Evolutionary conservation across 495 filamentous ascomycete genomes (phyloP).

Genomic region (Lepidopterella palustris): DNA sequence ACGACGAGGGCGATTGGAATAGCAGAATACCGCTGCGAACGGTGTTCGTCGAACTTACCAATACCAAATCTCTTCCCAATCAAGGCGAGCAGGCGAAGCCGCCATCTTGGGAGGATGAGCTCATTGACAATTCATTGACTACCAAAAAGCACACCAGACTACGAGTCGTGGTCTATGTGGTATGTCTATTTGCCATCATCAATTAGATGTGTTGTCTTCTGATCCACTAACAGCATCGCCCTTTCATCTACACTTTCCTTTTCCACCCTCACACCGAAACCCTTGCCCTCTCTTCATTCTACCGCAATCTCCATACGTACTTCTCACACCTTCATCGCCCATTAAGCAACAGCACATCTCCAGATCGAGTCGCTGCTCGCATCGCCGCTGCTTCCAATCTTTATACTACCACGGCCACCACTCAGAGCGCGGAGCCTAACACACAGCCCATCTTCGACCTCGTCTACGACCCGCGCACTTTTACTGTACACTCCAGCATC

Average conservation of each 20-base stretch:
- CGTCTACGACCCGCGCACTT: slow-evolving; percentile 69
- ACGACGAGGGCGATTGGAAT: slow-evolving; percentile 33
- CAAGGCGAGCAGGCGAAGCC: slow-evolving; percentile 2
- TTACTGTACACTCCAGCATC: slow-evolving; percentile 76
- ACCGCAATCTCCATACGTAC: slow-evolving; percentile 75
- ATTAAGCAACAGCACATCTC: slow-evolving; percentile 59
- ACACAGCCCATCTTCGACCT: slow-evolving; percentile 68
- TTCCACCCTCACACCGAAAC: slow-evolving; percentile 66
- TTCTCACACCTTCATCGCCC: slow-evolving; percentile 70
- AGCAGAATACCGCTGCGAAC: slow-evolving; percentile 46
- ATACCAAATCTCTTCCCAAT: not conserved
- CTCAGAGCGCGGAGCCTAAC: slow-evolving; percentile 26
- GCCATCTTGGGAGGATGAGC: slow-evolving; percentile 4
- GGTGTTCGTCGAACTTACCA: slow-evolving; percentile 40
- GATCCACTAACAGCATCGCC: slow-evolving; percentile 47
- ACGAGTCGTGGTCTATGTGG: slow-evolving; percentile 65
- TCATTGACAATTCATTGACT: not conserved
- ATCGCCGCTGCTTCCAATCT: slow-evolving; percentile 37
- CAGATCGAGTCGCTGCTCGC: slow-evolving; percentile 44
- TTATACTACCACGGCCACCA: slow-evolving; percentile 27
- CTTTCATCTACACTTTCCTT: slow-evolving; percentile 87
- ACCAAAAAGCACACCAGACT: slow-evolving; percentile 41
- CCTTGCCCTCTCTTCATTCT: slow-evolving; percentile 62
- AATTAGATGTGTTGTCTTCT: not conserved
- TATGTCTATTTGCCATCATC: slow-evolving; percentile 34